phyloP scores from a whole-genome alignment of 192 early-diverging fungal genomes.

The Coemansia asiatica region DNA sequence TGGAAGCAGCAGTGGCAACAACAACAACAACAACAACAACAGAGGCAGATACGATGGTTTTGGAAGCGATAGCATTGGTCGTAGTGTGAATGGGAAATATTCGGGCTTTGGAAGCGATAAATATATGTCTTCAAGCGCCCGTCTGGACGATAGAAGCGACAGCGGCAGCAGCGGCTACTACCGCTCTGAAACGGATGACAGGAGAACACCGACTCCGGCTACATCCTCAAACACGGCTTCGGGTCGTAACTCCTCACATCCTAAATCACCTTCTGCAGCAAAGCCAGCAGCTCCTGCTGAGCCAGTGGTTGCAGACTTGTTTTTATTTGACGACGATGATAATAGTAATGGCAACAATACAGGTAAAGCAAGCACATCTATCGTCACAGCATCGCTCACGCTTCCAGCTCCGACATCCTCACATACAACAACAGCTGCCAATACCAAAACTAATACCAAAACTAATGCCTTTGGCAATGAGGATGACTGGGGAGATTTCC shows the following conservation, averaged over 20 bases:
- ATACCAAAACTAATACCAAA: conserved; percentile 10
- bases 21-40: conserved; percentile 5
- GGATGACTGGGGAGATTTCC: conserved; percentile 84
- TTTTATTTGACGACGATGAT: conserved; percentile 51
- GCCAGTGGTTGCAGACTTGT: conserved; percentile 48
- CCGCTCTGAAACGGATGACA: conserved; percentile 23
- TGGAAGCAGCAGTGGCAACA: not conserved
- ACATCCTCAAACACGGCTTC: conserved; percentile 11
- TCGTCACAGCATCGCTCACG: conserved; percentile 5
- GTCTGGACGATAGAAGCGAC: conserved; percentile 33
- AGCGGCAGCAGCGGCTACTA: conserved; percentile 41
- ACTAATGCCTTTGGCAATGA: conserved; percentile 32
- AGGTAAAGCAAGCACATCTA: not conserved
- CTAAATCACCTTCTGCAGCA: conserved; percentile 19
- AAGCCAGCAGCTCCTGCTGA: conserved; percentile 19
- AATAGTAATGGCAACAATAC: conserved; percentile 7
- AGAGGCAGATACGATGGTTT: conserved; percentile 62
- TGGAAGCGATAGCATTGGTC: conserved; percentile 57
- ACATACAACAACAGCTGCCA: conserved; percentile 20
- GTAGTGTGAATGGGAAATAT: conserved; percentile 13
- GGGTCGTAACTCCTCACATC: conserved; percentile 29
- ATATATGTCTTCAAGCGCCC: conserved; percentile 21
- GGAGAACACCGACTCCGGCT: conserved; percentile 23
- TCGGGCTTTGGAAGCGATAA: conserved; percentile 43
- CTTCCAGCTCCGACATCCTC: conserved; percentile 16